Percentiles rank a stretch among this genome's conserved stretches.
These are phyloP conservation scores for Suillus subluteus DNA, from an alignment of 768 basidiomycete genomes.

Conservation along the genomic window DNA sequence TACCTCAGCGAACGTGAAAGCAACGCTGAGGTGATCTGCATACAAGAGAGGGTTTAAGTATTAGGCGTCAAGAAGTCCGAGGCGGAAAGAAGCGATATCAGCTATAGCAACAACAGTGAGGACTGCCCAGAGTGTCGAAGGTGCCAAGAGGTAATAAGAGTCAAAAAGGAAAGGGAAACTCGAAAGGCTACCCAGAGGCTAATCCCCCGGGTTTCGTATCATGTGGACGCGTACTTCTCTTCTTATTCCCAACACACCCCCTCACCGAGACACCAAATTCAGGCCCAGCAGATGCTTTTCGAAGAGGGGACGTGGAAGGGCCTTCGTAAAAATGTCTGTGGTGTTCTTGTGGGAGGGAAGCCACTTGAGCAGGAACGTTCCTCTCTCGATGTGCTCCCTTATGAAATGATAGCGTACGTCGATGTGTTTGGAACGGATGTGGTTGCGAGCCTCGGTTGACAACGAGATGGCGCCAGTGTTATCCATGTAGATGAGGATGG, in stretches of 20 bases:
- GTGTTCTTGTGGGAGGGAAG: not conserved
- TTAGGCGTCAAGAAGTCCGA: no score
- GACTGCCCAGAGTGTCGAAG: no score
- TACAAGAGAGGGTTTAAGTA: no score
- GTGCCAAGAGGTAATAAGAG: no score
- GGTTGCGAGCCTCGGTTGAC: not conserved
- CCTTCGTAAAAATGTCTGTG: conserved; percentile 2
- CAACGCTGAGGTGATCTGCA: no score
- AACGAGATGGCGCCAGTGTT: not conserved
- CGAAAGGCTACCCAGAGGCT: no score
- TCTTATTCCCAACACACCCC: not conserved
- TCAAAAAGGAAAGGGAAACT: no score
- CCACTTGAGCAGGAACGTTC: not conserved
- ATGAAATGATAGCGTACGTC: not conserved
- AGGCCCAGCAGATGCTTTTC: conserved; percentile 4
- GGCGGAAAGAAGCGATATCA: no score
- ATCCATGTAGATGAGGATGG: not conserved
- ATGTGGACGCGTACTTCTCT: no score
- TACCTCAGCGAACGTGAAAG: no score
- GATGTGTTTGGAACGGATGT: not conserved
- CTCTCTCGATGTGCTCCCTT: not conserved
- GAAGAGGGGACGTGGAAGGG: conserved; percentile 14
- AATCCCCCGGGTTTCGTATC: no score
- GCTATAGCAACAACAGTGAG: no score
- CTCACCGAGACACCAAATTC: not conserved